phyloP scores from a whole-genome alignment of 2,329 filamentous ascomycete genomes.

The Chrysoporthe deuterocubensis region DNA sequence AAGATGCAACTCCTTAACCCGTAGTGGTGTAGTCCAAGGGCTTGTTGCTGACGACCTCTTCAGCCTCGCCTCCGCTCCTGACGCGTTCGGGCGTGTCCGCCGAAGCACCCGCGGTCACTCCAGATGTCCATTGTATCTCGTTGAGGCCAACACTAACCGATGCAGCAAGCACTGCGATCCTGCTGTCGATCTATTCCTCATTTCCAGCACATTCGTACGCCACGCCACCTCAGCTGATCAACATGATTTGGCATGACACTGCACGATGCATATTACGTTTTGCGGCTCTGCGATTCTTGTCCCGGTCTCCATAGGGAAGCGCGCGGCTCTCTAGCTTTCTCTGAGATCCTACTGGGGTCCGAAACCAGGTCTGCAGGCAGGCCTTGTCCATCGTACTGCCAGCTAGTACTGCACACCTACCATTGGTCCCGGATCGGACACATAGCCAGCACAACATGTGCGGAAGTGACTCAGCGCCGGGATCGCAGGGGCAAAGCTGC shows the following conservation, averaged over 20 bases:
- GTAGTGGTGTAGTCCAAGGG: neutral
- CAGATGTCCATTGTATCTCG: neutral
- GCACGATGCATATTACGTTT: neutral
- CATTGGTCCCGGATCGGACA: neutral
- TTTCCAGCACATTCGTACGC: neutral
- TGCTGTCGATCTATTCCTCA: neutral
- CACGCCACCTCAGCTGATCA: conserved; percentile 1
- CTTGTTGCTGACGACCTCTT: neutral
- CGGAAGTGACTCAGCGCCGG: too few species aligned
- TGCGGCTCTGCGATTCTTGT: neutral
- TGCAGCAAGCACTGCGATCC: neutral
- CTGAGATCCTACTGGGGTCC: neutral
- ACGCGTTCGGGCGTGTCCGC: too few species aligned
- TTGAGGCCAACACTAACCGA: neutral
- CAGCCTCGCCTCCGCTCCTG: neutral
- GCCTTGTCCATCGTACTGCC: neutral
- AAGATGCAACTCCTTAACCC: neutral
- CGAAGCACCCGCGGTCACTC: too few species aligned
- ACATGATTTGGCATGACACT: neutral
- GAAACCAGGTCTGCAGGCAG: neutral
- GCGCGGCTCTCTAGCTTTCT: neutral
- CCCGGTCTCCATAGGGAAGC: neutral
- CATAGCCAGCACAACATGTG: neutral
- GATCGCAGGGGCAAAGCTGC: conserved; percentile 4
- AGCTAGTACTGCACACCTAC: neutral